Conservation (phyloP, 1,284 basidiomycete species). For the Leccinum griseonigrum region DNA sequence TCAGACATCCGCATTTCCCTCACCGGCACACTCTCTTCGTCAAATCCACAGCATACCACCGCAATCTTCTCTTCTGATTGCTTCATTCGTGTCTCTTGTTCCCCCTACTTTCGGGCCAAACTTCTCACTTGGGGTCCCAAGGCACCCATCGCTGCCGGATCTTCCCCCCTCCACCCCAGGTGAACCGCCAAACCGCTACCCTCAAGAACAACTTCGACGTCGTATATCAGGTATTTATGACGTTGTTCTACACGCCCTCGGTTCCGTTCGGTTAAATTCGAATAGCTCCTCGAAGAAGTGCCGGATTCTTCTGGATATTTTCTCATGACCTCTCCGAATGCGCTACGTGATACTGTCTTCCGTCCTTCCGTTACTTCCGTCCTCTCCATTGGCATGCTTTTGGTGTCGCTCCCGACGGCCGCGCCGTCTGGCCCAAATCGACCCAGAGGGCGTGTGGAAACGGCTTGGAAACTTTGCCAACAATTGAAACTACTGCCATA, state of each 20-base stretch:
- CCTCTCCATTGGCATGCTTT: slow-evolving; percentile 75
- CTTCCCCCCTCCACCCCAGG: slow-evolving; percentile 23
- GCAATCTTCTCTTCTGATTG: slow-evolving; percentile 90
- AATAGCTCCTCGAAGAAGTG: slow-evolving; percentile 90
- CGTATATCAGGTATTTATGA: slow-evolving; percentile 58
- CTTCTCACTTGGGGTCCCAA: slow-evolving; percentile 57
- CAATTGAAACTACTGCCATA: slow-evolving; percentile 10
- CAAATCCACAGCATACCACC: slow-evolving; percentile 65
- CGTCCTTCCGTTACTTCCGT: slow-evolving; percentile 88
- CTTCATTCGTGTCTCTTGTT: slow-evolving; percentile 88
- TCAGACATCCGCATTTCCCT: slow-evolving; percentile 85
- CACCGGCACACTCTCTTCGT: slow-evolving; percentile 57
- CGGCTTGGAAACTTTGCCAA: slow-evolving; percentile 15
- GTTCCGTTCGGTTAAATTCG: not conserved
- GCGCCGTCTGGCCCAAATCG: slow-evolving; percentile 25
- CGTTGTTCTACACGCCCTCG: not conserved
- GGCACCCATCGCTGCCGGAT: slow-evolving; percentile 26
- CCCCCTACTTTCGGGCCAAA: slow-evolving; percentile 81
- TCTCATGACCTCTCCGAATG: slow-evolving; percentile 90
- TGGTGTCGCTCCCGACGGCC: slow-evolving; percentile 56
- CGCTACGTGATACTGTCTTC: slow-evolving; percentile 88
- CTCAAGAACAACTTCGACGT: no score
- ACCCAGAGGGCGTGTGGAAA: slow-evolving; percentile 26
- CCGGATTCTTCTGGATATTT: slow-evolving; percentile 91
- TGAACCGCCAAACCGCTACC: no score